Evolutionary conservation across 306 rosid genomes (phyloP), one percentile per base, ranked within the genome.

Genomic region (Fagus crenata): DNA sequence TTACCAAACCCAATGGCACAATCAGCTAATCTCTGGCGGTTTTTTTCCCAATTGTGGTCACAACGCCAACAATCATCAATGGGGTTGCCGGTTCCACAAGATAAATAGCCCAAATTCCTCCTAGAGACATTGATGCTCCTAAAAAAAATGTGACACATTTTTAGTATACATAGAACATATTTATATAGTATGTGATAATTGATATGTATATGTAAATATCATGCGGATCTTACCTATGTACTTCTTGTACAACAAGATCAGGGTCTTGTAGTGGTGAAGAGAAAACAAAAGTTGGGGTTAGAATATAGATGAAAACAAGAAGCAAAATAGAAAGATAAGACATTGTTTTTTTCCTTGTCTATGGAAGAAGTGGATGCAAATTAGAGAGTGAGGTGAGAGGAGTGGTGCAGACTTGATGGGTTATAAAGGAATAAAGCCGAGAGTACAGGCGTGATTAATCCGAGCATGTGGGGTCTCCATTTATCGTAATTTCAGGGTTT

Each of bases 31-130:
- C 96, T 82, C 74, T 93, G 94, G 1, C 98, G 77, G 74, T 93
- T 91, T 56, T 40, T 73, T 42, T 83, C 91, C 98, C 98, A 93
- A 41, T 90, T 90, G 0, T 96, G 80, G 35, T 91, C 81, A 39
- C 98, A 93, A 11, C 98, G 70, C 98, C 97, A 91, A 71, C 98
- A 93, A 70, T 93, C 98, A 31, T 93, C 98, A 35, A 93, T 93
- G 15, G 98, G 98, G 74, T 93, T 93, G 1, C 98, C 98, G 0
- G 85, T 91, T 80, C 92, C 91, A 5, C 98, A 93, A 0, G 97
- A 88, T 15, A 90, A 77, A 49, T 89, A 87, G 0, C 85, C 93
- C 83, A 93, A 80, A 77, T 88, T 91, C 82, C 98, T 91, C 67
- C 98, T 88, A 0, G 97, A 86, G 0, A 77, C 91, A 77, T 86